Evolutionary conservation across 2,329 filamentous ascomycete genomes (phyloP).

Genomic region (Colletotrichum incanum): DNA sequence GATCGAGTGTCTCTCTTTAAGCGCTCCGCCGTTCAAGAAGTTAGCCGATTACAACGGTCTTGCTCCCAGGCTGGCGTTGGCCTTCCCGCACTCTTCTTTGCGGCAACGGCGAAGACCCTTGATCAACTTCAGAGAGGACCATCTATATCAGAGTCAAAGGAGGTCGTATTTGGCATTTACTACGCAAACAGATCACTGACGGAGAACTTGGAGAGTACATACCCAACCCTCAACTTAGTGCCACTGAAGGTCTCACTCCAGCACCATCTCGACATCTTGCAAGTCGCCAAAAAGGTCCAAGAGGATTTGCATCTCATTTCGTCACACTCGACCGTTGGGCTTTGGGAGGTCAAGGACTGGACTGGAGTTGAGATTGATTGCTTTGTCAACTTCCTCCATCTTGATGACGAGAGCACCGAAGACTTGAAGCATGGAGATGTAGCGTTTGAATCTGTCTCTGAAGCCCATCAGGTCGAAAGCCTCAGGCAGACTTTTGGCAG

Average conservation of each 20-base stretch:
- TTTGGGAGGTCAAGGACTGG: slow-evolving; percentile 83
- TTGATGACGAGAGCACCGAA: slow-evolving; percentile 46
- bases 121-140: slow-evolving; percentile 1
- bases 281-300: slow-evolving; percentile 76
- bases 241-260: slow-evolving; percentile 73
- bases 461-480: slow-evolving; percentile 49
- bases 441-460: slow-evolving; percentile 3
- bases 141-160: slow-evolving; percentile 43
- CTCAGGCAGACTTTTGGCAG: background rate
- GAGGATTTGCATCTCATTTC: slow-evolving; percentile 76
- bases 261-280: slow-evolving; percentile 55
- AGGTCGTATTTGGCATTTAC: slow-evolving; percentile 83
- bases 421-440: background rate
- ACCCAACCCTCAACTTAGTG: slow-evolving; percentile 85
- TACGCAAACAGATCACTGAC: slow-evolving; percentile 80
- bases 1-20: slow-evolving; percentile 57
- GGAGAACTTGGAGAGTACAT: slow-evolving; percentile 63
- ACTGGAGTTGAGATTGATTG: slow-evolving; percentile 79
- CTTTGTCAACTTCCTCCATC: slow-evolving; percentile 86
- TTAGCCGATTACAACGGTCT: slow-evolving; percentile 55
- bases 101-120: slow-evolving; percentile 71
- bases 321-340: slow-evolving; percentile 67
- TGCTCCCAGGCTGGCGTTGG: slow-evolving; percentile 67
- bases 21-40: slow-evolving; percentile 61
- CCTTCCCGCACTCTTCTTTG: slow-evolving; percentile 83